Evolutionary conservation across 495 filamentous ascomycete genomes (phyloP).

Genomic region (Collariella sp.): DNA sequence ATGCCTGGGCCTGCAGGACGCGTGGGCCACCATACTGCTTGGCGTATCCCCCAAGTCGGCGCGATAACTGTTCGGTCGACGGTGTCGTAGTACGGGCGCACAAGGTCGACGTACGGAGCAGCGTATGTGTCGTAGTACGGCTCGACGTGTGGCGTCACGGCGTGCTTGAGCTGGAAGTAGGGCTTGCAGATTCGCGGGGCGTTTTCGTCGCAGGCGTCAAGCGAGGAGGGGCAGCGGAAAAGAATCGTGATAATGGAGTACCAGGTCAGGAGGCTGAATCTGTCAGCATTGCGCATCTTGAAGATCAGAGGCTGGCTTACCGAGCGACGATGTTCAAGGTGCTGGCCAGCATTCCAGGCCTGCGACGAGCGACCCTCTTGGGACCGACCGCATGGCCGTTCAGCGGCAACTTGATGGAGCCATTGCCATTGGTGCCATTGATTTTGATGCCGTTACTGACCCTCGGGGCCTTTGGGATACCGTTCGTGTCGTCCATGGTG

Average conservation of each 20-base stretch:
- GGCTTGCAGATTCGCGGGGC: constrained; percentile 79
- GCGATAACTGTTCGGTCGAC: constrained; percentile 58
- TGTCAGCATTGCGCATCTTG: neutral
- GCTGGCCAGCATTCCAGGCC: constrained; percentile 38
- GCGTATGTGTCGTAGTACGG: constrained; percentile 85
- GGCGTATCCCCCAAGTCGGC: constrained; percentile 54
- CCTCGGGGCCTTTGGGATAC: constrained; percentile 25
- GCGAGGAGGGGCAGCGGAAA: constrained; percentile 70
- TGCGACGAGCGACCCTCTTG: constrained; percentile 20
- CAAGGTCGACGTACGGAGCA: constrained; percentile 70
- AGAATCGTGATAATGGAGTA: constrained; percentile 70
- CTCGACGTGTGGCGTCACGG: constrained; percentile 62
- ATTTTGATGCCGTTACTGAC: constrained; percentile 17
- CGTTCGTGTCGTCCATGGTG: constrained; percentile 30
- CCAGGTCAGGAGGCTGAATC: constrained; percentile 69
- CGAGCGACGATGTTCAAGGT: constrained; percentile 51
- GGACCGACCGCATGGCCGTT: constrained; percentile 26
- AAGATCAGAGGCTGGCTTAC: constrained; percentile 34
- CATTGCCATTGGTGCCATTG: constrained; percentile 26
- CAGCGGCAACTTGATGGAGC: constrained; percentile 18
- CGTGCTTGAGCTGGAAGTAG: constrained; percentile 61
- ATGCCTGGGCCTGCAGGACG: constrained; percentile 54
- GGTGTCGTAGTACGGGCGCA: constrained; percentile 61
- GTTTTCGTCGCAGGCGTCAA: constrained; percentile 53
- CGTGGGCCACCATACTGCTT: constrained; percentile 73